Base-by-base conservation (phyloP, 1,284 basidiomycete species). In the Fomitopsis schrenkii region DNA sequence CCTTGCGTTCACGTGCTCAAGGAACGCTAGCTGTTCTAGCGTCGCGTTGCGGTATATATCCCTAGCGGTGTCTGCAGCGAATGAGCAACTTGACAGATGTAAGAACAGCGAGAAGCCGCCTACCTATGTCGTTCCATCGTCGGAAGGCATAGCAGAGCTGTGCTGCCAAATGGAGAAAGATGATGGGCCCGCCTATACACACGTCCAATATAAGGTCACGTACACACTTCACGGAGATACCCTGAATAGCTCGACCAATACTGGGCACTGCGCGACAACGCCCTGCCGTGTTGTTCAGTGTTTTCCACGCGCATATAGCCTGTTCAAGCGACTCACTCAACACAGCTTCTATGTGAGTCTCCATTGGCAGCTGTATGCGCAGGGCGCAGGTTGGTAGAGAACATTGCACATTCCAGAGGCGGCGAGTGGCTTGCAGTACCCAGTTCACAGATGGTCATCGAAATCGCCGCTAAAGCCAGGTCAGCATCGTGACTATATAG, bases 171-270 rank as follows among this genome's bases (percentile, higher is more conserved):
- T 45, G 40, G 55, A 38, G 12, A 38, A 9, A 28, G 53, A 35
- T n/a, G 38, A 38, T 19, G n/a, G 53, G 17, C 50, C 26, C 44
- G 38, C 44, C 19, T 41, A 54, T 38, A 36, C n/a, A 33, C 53
- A 55, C 61, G 58, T 26, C 3, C 57, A 33, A 30, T 36, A 55
- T 59, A 54, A 59, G 1, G 19, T n/a, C 36, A 76, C 87, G 68
- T 69, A 89, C 89, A 83, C 59, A 90, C 81, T 79, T 91, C 89
- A 56, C 89, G 83, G 57, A 91, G 78, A 72, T 92, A 91, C 0
- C 90, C 89, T 5, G 89, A 91, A 71, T 91, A 92, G 64, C 88
- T 91, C 8, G 90, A 89, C 90, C 90, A 91, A 67, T 86, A 87
- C 67, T 91, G 89, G 8, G 90, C 83, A 69, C 90, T 91, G 58